Conservation (phyloP, 176 grass and related monocot genomes). For the Eleusine indica region DNA sequence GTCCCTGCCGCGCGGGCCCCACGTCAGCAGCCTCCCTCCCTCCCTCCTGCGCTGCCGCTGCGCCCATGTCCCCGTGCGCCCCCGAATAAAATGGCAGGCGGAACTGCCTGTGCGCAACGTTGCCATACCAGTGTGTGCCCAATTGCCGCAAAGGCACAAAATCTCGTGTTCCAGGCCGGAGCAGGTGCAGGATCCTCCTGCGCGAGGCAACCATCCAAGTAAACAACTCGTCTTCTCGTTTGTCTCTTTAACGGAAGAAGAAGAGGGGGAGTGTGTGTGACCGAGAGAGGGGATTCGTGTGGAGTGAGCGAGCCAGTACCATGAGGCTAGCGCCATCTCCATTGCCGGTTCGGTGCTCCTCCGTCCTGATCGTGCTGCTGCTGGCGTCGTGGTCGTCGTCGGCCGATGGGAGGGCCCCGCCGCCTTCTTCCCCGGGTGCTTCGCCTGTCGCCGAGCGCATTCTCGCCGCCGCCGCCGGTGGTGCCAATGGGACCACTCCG, state of each 20-base stretch:
- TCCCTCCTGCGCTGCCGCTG: background rate
- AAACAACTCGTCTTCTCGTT: background rate
- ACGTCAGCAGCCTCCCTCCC: background rate
- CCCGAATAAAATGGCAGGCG: background rate
- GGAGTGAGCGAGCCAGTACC: background rate
- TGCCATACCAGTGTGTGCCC: constrained; percentile 1
- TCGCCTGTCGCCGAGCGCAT: background rate
- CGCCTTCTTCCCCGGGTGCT: background rate
- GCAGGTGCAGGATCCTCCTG: constrained; percentile 21
- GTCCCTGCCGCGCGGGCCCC: constrained; percentile 10
- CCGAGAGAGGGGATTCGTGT: background rate
- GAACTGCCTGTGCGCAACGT: background rate
- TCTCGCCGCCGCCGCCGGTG: background rate
- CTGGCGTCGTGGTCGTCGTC: background rate
- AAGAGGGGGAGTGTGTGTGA: background rate
- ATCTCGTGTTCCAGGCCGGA: constrained; percentile 11
- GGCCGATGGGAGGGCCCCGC: constrained; percentile 23
- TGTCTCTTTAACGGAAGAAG: background rate
- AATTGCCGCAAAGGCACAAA: constrained; percentile 32
- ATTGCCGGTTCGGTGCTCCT: constrained; percentile 4
- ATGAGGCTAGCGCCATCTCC: constrained; percentile 23
- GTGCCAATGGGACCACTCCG: constrained; percentile 17
- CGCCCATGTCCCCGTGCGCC: background rate
- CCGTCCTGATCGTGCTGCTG: constrained; percentile 21
- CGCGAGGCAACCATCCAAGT: background rate